A percentile compares a stretch with the other conserved stretches of the same genome.
Conservation (phyloP, 306 rosid species). For the Coriaria nepalensis region DNA sequence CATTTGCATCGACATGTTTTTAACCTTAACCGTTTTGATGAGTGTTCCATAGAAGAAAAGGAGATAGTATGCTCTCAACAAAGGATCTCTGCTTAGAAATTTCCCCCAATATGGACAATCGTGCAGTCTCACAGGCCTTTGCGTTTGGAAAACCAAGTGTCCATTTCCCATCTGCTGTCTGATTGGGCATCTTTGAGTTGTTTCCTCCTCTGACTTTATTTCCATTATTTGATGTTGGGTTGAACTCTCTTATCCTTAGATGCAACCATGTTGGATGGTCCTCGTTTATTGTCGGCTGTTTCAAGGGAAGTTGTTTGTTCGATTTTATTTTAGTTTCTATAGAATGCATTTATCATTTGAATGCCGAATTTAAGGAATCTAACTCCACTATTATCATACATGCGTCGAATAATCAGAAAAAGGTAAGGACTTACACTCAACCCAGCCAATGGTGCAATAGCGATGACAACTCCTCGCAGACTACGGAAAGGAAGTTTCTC, state of each 20-base stretch:
- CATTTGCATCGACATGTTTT: slow-evolving; percentile 12
- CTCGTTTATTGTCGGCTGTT: slow-evolving; percentile 56
- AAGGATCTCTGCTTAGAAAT: slow-evolving; percentile 56
- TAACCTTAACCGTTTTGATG: slow-evolving; percentile 20
- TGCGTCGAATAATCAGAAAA: slow-evolving; percentile 11
- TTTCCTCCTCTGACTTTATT: slow-evolving; percentile 22
- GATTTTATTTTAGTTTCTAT: too few species aligned
- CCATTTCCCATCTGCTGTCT: slow-evolving; percentile 62
- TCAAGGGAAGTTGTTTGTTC: slow-evolving; percentile 7
- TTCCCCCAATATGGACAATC: slow-evolving; percentile 35
- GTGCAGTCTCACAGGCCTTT: slow-evolving; percentile 56
- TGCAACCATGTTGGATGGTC: slow-evolving; percentile 71
- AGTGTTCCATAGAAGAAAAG: slow-evolving; percentile 35
- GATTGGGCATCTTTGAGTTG: slow-evolving; percentile 22
- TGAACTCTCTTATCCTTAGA: slow-evolving; percentile 58
- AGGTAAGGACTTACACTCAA: slow-evolving; percentile 40
- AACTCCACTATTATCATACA: too few species aligned
- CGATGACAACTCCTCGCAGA: slow-evolving; percentile 71
- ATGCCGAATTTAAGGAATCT: too few species aligned
- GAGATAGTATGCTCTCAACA: slow-evolving; percentile 41
- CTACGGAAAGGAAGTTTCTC: slow-evolving; percentile 84
- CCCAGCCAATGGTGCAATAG: slow-evolving; percentile 76
- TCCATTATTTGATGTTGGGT: slow-evolving; percentile 26
- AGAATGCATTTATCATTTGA: too few species aligned
- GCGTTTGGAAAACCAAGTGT: slow-evolving; percentile 57